phyloP scores from a whole-genome alignment of 1,284 basidiomycete genomes.

The Chondrostereum purpureum region DNA sequence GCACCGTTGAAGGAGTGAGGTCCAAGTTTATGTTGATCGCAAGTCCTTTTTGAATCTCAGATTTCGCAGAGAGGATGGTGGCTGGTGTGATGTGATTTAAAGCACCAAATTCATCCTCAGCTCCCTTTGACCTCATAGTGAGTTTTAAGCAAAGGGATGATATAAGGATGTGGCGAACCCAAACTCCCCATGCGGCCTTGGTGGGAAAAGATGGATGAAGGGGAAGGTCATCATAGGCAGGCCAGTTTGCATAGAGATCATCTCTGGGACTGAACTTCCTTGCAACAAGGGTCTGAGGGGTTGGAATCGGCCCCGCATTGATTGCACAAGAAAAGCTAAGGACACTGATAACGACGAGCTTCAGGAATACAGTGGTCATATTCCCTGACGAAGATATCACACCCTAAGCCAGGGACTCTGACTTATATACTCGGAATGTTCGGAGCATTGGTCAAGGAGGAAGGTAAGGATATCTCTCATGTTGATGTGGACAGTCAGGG shows the following conservation, averaged over 20 bases:
- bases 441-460: background rate
- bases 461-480: background rate
- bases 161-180: conserved; percentile 3
- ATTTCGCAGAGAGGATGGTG: conserved; percentile 10
- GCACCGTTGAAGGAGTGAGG: conserved; percentile 8
- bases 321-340: too few relatives aligned
- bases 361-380: too few relatives aligned
- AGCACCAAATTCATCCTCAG: conserved; percentile 9
- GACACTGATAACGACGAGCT: too few relatives aligned
- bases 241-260: conserved; percentile 13
- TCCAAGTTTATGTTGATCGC: conserved; percentile 12
- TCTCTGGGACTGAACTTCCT: conserved; percentile 3
- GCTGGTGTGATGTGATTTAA: conserved; percentile 11
- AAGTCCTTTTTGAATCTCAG: conserved; percentile 8
- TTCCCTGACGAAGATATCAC: too few relatives aligned
- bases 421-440: too few relatives aligned
- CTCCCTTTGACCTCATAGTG: conserved; percentile 2
- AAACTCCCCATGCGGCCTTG: conserved; percentile 14
- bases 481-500: too few relatives aligned
- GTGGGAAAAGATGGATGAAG: conserved; percentile 13
- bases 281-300: background rate
- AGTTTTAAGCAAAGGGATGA: background rate
- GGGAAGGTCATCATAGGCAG: conserved; percentile 12
- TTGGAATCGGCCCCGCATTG: conserved; percentile 1
- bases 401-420: too few relatives aligned